Conservation (phyloP, 2,329 filamentous ascomycete species). For the Apiospora aurea region DNA sequence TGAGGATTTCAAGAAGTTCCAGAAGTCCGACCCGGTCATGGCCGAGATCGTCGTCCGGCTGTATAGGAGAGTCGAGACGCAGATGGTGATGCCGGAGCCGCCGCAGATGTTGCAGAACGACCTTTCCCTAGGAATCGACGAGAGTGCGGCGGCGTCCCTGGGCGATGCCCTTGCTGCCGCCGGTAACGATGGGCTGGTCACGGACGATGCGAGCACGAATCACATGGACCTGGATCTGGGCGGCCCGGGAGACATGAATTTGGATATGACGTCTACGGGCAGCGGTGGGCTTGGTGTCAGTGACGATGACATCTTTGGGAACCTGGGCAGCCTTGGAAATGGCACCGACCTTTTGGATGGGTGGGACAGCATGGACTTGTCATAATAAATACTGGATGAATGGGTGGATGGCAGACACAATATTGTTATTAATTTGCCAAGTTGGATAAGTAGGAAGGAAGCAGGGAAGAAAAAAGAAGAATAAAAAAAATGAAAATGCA, state of each 20-base stretch:
- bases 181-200: slow-evolving; percentile 45
- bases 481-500: neutral
- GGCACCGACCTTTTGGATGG: slow-evolving; percentile 38
- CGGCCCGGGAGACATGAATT: slow-evolving; percentile 33
- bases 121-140: slow-evolving; percentile 50
- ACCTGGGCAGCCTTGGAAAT: slow-evolving; percentile 36
- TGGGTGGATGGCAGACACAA: neutral
- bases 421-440: neutral
- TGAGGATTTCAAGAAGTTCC: slow-evolving; percentile 62
- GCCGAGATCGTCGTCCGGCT: slow-evolving; percentile 70
- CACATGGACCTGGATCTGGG: slow-evolving; percentile 52
- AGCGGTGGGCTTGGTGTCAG: slow-evolving; percentile 48
- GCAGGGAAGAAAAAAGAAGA: neutral
- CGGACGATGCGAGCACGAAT: slow-evolving; percentile 47
- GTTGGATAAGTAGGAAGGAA: neutral
- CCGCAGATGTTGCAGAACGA: slow-evolving; percentile 52
- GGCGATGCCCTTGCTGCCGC: slow-evolving; percentile 53
- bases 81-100: slow-evolving; percentile 55
- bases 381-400: neutral
- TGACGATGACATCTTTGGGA: slow-evolving; percentile 54
- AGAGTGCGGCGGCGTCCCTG: slow-evolving; percentile 47
- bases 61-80: slow-evolving; percentile 70
- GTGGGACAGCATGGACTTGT: slow-evolving; percentile 38
- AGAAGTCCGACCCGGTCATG: slow-evolving; percentile 61
- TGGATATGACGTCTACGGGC: slow-evolving; percentile 49